These are phyloP conservation scores for Kickxella alabastrina DNA, from an alignment of 192 early-diverging fungal genomes.

Conservation along the genomic window DNA sequence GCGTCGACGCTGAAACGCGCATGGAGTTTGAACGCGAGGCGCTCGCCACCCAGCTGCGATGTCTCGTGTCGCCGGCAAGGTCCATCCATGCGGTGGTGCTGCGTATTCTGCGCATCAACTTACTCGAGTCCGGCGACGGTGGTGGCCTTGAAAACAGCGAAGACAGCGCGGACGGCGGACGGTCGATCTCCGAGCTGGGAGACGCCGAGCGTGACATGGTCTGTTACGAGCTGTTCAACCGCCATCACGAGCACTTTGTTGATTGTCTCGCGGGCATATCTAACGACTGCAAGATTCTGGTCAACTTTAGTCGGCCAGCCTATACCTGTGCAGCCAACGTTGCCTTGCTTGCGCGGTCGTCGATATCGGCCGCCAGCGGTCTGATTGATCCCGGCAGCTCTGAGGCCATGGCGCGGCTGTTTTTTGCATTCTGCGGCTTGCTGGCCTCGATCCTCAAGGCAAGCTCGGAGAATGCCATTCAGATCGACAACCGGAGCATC, in stretches of 20 bases:
- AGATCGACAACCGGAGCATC: slow-evolving; percentile 6
- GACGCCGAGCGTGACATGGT: slow-evolving; percentile 32
- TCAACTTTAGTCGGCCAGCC: slow-evolving; percentile 32
- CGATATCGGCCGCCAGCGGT: slow-evolving; percentile 16
- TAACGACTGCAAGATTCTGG: slow-evolving; percentile 38
- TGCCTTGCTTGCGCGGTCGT: slow-evolving; percentile 27
- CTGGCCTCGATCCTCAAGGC: slow-evolving; percentile 35
- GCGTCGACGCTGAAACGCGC: slow-evolving; percentile 12
- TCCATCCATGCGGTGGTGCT: slow-evolving; percentile 14
- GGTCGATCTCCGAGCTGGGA: slow-evolving; percentile 1
- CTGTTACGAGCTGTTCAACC: slow-evolving; percentile 35
- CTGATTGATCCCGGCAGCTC: slow-evolving; percentile 6
- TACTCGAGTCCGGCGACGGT: slow-evolving; percentile 11
- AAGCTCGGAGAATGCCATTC: slow-evolving; percentile 11
- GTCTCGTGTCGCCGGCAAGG: slow-evolving; percentile 28
- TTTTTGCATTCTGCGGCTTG: slow-evolving; percentile 39
- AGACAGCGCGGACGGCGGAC: neutral
- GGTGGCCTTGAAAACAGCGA: neutral
- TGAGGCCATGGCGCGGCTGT: slow-evolving; percentile 35
- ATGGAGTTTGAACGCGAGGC: slow-evolving; percentile 25
- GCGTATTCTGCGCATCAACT: slow-evolving; percentile 14
- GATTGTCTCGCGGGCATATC: slow-evolving; percentile 15
- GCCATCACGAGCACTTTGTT: slow-evolving; percentile 22
- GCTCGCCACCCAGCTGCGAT: slow-evolving; percentile 16
- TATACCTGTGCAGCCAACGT: slow-evolving; percentile 27